phyloP scores from a whole-genome alignment of 163 green algal species.

The Volvox carteri region DNA sequence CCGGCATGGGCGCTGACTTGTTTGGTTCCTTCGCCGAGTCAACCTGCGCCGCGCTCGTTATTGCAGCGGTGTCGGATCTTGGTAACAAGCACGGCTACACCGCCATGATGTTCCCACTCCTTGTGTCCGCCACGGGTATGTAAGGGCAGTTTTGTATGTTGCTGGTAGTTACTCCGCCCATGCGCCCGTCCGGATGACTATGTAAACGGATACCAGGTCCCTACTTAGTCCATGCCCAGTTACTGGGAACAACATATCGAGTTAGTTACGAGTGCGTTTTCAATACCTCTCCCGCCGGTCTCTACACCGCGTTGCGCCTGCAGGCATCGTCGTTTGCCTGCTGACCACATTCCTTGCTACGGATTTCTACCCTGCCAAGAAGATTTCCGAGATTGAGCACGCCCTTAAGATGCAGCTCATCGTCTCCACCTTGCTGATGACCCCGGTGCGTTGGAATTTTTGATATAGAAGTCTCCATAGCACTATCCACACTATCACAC shows the following conservation, averaged over 20 bases:
- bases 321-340: constrained; percentile 97
- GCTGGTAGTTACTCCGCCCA: too few species aligned
- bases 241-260: too few species aligned
- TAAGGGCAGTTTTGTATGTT: too few species aligned
- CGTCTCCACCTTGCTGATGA: constrained; percentile 96
- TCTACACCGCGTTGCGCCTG: too few species aligned
- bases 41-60: constrained; percentile 95
- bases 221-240: too few species aligned
- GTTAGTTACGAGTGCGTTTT: too few species aligned
- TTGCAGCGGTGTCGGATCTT: constrained; percentile 90
- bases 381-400: constrained; percentile 92
- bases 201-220: too few species aligned
- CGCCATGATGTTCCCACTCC: constrained; percentile 96
- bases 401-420: constrained; percentile 98
- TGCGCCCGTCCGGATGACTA: too few species aligned
- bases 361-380: constrained; percentile 85
- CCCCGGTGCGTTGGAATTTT: constrained; percentile 74
- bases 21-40: constrained; percentile 98
- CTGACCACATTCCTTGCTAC: constrained; percentile 96
- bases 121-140: constrained; percentile 83
- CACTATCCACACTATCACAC: too few species aligned
- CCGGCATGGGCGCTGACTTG: constrained; percentile 98
- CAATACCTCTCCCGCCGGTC: too few species aligned
- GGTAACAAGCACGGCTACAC: constrained; percentile 82
- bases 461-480: too few species aligned